Base-by-base conservation (phyloP, 805 yeast species). In the Metschnikowia picachoensis region DNA sequence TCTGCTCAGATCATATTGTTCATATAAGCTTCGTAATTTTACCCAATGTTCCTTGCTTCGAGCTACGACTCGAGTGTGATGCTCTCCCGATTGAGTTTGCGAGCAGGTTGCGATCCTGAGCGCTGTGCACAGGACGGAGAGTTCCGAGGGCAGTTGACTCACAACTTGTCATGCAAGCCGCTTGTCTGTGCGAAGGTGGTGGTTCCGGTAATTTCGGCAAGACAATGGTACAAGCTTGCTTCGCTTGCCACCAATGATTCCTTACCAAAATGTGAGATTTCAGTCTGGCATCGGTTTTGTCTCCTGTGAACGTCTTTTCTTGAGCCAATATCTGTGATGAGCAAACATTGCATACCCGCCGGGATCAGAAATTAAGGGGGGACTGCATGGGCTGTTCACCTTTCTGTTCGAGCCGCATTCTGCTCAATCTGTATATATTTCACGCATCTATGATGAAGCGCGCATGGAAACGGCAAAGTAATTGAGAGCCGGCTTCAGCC, bases 111-210 rank as follows among this genome's bases (percentile, higher is more conserved):
- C 16, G 16, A 34, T 38, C 46, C 37, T 20, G 36, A n/a, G 30
- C 30, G 11, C n/a, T 30, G n/a, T 9, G 34, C 40, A 8, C 35
- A 17, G 20, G 13, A 9, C 37, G 35, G 28, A 16, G 35, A 35
- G 25, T 44, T 45, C 48, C 48, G 48, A 36, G 48, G 48, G 48
- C 33, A 9, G 12, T 41, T 44, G 41, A 25, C 44, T 45, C 41
- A 32, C 27, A 16, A n/a, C 30, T 44, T 40, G 48, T 45, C 48
- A 45, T 45, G 48, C 48, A 17, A 35, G 15, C 48, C 48, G 44
- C 41, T 32, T 15, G 12, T 36, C 32, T 31, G 25, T 38, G 35
- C 37, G 28, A 35, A 30, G 32, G 13, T 30, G 32, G 30, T 29
- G 33, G 14, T 14, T 8, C 17, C 39, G 43, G 40, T 8, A 44